A percentile compares a stretch with the other conserved stretches of the same genome.
phyloP scores from a whole-genome alignment of 768 basidiomycete genomes.

The Paxillus involutus region DNA sequence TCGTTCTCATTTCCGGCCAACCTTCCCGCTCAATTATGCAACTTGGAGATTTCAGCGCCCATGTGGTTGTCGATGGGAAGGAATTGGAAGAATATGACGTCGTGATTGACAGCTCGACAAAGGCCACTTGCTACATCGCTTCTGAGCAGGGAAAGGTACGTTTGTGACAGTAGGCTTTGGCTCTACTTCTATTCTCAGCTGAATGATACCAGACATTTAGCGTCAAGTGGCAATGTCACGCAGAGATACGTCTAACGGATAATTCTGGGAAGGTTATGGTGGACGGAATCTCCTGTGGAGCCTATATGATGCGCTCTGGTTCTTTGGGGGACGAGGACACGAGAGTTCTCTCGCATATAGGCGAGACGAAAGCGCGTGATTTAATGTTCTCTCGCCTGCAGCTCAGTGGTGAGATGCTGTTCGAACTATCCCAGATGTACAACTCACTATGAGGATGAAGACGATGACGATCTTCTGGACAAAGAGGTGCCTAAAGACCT shows the following conservation, averaged over 20 bases:
- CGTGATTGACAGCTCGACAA: constrained; percentile 3
- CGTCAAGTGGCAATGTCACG: constrained; percentile 13
- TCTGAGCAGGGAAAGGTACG: constrained; percentile 24
- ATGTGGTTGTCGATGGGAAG: constrained; percentile 12
- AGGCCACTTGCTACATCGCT: constrained; percentile 20
- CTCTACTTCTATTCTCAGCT: neutral
- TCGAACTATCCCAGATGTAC: neutral
- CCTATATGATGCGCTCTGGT: accelerated
- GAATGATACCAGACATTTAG: constrained; percentile 6
- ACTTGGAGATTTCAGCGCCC: constrained; percentile 13
- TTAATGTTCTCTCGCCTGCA: constrained; percentile 18
- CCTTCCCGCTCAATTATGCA: constrained; percentile 8
- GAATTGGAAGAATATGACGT: constrained; percentile 14
- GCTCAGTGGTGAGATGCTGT: constrained; percentile 12
- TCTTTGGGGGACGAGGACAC: neutral
- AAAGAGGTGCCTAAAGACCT: constrained; percentile 5
- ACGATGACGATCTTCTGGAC: constrained; percentile 19
- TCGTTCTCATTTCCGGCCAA: neutral
- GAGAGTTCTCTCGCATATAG: neutral
- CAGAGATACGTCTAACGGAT: neutral
- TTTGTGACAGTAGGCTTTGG: neutral
- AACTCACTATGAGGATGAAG: constrained; percentile 5
- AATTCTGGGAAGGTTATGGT: neutral
- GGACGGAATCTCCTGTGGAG: constrained; percentile 3
- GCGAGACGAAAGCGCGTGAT: neutral